phyloP scores from a whole-genome alignment of 1,284 basidiomycete genomes.

The Ceratorhiza oryzae-sativae region DNA sequence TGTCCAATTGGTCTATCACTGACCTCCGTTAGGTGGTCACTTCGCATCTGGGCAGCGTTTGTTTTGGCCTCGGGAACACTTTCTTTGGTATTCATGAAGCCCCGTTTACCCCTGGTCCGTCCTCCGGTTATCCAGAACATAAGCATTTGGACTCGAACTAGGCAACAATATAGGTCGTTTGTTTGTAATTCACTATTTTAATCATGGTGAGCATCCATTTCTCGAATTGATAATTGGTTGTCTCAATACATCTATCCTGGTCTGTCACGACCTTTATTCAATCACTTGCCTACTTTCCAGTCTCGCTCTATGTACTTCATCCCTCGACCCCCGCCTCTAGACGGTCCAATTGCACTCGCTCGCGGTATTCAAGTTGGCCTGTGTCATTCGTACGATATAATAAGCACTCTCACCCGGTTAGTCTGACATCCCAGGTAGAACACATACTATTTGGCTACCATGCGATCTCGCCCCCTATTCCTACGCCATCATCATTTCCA shows the following conservation, averaged over 20 bases:
- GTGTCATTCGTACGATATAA: slow-evolving; percentile 14
- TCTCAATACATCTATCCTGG: not conserved
- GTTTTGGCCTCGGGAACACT: slow-evolving; percentile 20
- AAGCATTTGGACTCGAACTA: not conserved
- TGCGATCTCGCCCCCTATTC: slow-evolving; percentile 38
- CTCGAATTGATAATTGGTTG: not conserved
- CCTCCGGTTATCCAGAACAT: not conserved
- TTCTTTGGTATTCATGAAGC: slow-evolving; percentile 21
- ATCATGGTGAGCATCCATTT: slow-evolving; percentile 8
- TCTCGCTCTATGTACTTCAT: slow-evolving; percentile 39
- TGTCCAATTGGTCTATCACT: not conserved
- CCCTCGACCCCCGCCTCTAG: slow-evolving; percentile 28
- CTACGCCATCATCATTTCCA: slow-evolving; percentile 33
- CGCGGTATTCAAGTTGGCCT: slow-evolving; percentile 38
- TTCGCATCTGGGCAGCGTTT: slow-evolving; percentile 42
- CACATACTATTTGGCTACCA: slow-evolving; percentile 40
- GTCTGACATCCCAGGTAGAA: not conserved
- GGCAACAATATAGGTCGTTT: slow-evolving; percentile 27
- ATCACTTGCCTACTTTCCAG: slow-evolving; percentile 38
- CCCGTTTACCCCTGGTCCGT: slow-evolving; percentile 24
- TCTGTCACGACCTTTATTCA: slow-evolving; percentile 30
- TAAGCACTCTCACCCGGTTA: no score
- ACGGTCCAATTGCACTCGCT: slow-evolving; percentile 38
- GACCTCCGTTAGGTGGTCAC: slow-evolving; percentile 40
- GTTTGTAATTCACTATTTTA: slow-evolving; percentile 22